Conservation (phyloP, 352 stramenopile genomes). For the Aphanomyces stellatus region DNA sequence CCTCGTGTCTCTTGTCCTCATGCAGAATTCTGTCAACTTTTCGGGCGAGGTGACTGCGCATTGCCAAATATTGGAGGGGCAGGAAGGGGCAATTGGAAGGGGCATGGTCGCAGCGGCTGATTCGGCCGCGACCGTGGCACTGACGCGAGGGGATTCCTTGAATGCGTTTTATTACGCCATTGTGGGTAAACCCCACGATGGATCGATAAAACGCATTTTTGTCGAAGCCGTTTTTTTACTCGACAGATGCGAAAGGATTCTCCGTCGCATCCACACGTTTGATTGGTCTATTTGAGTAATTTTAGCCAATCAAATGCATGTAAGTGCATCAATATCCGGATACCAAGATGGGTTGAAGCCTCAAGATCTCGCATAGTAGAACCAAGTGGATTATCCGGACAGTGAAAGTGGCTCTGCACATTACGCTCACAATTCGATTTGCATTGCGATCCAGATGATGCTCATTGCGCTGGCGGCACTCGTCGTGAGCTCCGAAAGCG, state of each 20-base stretch:
- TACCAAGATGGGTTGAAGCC: not conserved
- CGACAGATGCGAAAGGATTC: not conserved
- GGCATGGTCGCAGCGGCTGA: too few relatives aligned
- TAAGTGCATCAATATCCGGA: not conserved
- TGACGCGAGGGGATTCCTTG: too few relatives aligned
- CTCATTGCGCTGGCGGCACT: not conserved
- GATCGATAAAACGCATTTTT: not conserved
- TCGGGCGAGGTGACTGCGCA: too few relatives aligned
- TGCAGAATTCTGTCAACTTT: too few relatives aligned
- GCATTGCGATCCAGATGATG: not conserved
- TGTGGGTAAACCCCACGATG: not conserved
- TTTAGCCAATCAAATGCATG: not conserved
- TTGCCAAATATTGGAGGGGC: too few relatives aligned
- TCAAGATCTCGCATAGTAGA: too few relatives aligned
- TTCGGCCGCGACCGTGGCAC: too few relatives aligned
- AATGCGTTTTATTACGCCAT: conserved; percentile 1
- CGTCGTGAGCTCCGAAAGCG: conserved; percentile 9
- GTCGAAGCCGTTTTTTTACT: not conserved
- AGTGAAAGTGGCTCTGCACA: not conserved
- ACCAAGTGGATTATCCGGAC: not conserved
- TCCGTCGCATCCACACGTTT: not conserved
- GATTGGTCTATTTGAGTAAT: not conserved
- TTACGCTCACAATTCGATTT: not conserved
- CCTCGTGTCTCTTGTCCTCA: too few relatives aligned
- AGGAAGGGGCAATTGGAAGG: too few relatives aligned